These are phyloP conservation scores for Heteromeles arbutifolia DNA, from an alignment of 306 rosid genomes.

Conservation along the genomic window DNA sequence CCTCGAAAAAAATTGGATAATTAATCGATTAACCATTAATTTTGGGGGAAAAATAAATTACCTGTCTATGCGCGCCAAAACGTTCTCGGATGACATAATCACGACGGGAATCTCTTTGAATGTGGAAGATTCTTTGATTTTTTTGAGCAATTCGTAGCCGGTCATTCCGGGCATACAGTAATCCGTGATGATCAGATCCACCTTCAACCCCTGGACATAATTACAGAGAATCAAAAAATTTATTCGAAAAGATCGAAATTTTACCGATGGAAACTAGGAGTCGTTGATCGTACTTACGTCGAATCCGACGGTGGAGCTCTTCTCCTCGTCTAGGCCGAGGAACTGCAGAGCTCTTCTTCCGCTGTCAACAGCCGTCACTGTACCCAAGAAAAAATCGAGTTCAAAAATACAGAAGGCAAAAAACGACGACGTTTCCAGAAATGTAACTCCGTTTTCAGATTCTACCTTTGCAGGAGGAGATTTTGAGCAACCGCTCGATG, in stretches of 20 bases:
- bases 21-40: too few species aligned
- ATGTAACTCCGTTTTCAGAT: not conserved
- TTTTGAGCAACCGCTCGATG: slow-evolving; percentile 76
- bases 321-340: slow-evolving; percentile 65
- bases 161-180: slow-evolving; percentile 99
- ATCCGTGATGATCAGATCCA: slow-evolving; percentile 93
- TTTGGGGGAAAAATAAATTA: not conserved
- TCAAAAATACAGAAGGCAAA: not conserved
- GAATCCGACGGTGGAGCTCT: slow-evolving; percentile 49
- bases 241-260: not conserved
- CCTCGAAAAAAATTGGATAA: not conserved
- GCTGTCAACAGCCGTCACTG: slow-evolving; percentile 95
- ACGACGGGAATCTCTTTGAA: slow-evolving; percentile 80
- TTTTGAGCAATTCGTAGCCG: slow-evolving; percentile 86
- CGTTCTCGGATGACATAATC: slow-evolving; percentile 94
- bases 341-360: slow-evolving; percentile 85
- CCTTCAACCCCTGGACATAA: slow-evolving; percentile 51
- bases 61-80: slow-evolving; percentile 90
- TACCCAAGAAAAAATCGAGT: not conserved
- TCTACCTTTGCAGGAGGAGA: slow-evolving; percentile 71
- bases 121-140: slow-evolving; percentile 81
- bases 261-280: not conserved
- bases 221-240: not conserved
- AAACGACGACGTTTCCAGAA: not conserved
- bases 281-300: slow-evolving; percentile 33